Evolutionary conservation across 345 rosid genomes (phyloP), one percentile per base, ranked within the genome.

Genomic region (Cochlearia excelsa): DNA sequence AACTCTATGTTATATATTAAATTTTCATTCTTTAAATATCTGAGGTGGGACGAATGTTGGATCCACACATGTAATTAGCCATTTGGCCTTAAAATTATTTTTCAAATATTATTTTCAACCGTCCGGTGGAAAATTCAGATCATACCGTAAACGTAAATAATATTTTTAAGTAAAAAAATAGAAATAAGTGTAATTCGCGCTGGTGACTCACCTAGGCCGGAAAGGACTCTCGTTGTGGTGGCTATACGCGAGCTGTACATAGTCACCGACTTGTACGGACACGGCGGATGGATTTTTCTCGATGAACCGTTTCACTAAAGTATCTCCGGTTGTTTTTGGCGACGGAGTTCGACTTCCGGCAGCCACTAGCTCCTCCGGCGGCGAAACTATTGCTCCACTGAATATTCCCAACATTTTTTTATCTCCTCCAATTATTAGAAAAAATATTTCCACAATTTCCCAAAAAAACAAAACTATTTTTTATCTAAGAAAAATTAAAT

Each of bases 341-440:
- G 98, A 92, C 30, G 96, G 96, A 7, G 98, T 92, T 66, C 98
- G 74, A 75, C 86, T 66, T 26, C 98, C 98, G 33, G 98, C 98
- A 0, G 93, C 96, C 66, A 92, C 96, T 61, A 92, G 84, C 74
- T 92, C 98, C 31, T 84, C 96, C 57, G 98, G 98, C n/a, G 88
- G 88, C 0, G 96, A 80, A 45, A 92, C 73, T 44, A 92, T 70
- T 27, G 80, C 67, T 74, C 95, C 71, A 78, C 95, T 86, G 63
- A 92, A 88, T 4, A 88, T 83, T 59, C 98, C 98, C 81, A 92
- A 79, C 98, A 92, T 92, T 69, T 61, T 37, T 6, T 6, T 37
- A 1, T 61, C 43, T 37, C 46, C 48, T 5, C 8, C 23, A 37
- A 3, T 37, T 37, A 61, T 11, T 3, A 26, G 46, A 55, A 33